These are phyloP conservation scores for Kwoniella europaea DNA, from an alignment of 768 basidiomycete genomes.

Conservation along the genomic window DNA sequence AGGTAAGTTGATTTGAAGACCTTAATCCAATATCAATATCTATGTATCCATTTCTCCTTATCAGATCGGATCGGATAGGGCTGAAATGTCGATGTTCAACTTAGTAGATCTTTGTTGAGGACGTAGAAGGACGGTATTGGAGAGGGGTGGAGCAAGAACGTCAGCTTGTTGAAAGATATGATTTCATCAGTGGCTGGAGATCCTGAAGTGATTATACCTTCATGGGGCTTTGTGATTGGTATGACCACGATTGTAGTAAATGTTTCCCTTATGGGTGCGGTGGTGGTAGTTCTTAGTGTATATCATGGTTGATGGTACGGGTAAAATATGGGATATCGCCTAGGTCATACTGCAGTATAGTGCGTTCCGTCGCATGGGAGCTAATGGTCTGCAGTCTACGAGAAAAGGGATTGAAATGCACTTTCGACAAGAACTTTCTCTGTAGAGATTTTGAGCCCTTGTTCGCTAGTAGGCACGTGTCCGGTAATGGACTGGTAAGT, in stretches of 20 bases:
- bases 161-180: constrained; percentile 10
- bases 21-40: neutral
- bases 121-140: constrained; percentile 10
- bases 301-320: neutral
- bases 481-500: too few relatives aligned
- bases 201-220: constrained; percentile 11
- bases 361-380: too few relatives aligned
- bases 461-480: too few relatives aligned
- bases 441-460: neutral
- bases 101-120: neutral
- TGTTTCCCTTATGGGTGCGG: neutral
- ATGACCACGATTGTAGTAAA: constrained; percentile 1
- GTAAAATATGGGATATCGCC: constrained; percentile 15
- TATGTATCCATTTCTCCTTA: neutral
- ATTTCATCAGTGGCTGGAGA: neutral
- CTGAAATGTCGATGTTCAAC: neutral
- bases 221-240: neutral
- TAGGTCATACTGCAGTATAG: constrained; percentile 9
- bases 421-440: neutral
- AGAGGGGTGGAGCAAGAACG: constrained; percentile 3
- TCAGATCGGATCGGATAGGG: too few relatives aligned
- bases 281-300: neutral
- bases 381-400: too few relatives aligned
- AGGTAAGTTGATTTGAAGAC: neutral
- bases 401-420: neutral